Evolutionary conservation across 371 early-diverging fungal species (phyloP), one percentile per base, ranked within the genome.

Genomic region (Nematocida sp.): DNA sequence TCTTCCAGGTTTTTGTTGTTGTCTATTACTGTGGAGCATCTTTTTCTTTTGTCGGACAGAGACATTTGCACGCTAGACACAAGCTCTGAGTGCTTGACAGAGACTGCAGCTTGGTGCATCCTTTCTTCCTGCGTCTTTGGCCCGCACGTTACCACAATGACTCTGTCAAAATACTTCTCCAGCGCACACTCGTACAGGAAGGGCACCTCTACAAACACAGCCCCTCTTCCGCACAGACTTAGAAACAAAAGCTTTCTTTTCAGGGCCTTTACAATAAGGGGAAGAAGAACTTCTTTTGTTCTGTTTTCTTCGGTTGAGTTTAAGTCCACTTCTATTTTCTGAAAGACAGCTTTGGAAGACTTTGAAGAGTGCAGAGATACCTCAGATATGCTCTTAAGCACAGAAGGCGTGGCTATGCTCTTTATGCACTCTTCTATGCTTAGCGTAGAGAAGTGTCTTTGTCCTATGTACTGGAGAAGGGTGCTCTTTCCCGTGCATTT

Each of bases 91-190:
- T 25, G 5, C 13, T 58, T 27, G 8, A 27, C 4, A 21, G 27
- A 27, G 21, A 46, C 34, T 19, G 62, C 19, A 11, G 7, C 51
- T 11, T 32, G 34, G n/a, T n/a, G n/a, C 2, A 70, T 25, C 50
- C 74, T 57, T 38, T 70, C 74, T 60, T 70, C 62, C 48, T 70
- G 74, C 31, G 74, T 60, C 34, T 70, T 70, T 58, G 74, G 74
- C 13, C 74, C 74, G 43, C 74, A 70, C 25, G 74, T 70, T 29
- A 70, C 62, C 17, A 70, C 74, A 5, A 60, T 15, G 25, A 58
- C 32, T 41, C 29, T 43, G 17, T 19, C 40, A 32, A 70, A 70
- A 27, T 60, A 60, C 27, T 62, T 46, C 27, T 57, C 58, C n/a
- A 70, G 19, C 21, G 25, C 29, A 48, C 74, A 70, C 52, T 70